Percentiles rank a stretch among this genome's conserved stretches.
These are phyloP conservation scores for Lachnellula arida DNA, from an alignment of 2,329 filamentous ascomycete genomes.

Conservation along the genomic window DNA sequence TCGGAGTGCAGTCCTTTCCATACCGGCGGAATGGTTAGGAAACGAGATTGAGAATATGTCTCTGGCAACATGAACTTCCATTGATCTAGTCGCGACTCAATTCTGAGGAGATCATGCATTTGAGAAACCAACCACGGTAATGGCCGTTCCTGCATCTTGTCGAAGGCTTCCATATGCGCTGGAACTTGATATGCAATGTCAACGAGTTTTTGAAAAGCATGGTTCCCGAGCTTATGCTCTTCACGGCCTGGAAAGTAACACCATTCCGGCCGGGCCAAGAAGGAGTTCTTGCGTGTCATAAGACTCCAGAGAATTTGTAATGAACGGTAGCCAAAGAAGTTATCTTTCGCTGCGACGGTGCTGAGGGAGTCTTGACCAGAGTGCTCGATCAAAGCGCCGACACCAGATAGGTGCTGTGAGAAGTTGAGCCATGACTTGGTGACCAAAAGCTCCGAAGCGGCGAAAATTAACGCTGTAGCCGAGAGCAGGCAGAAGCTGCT, in stretches of 20 bases:
- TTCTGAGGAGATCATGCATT: slow-evolving; percentile 6
- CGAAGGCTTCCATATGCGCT: slow-evolving; percentile 12
- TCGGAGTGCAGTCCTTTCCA: slow-evolving; percentile 10
- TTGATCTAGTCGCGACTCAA: slow-evolving; percentile 6
- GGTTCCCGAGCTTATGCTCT: neutral
- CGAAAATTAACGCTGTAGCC: slow-evolving; percentile 12
- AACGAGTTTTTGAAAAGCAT: slow-evolving; percentile 5
- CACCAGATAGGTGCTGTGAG: slow-evolving; percentile 13
- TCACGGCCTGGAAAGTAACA: slow-evolving; percentile 10
- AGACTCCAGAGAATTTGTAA: slow-evolving; percentile 9
- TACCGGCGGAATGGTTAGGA: neutral
- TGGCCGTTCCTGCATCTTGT: neutral
- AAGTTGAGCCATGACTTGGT: slow-evolving; percentile 17
- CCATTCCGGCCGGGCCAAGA: slow-evolving; percentile 11
- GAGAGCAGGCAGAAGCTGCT: slow-evolving; percentile 6
- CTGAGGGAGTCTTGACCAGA: slow-evolving; percentile 5
- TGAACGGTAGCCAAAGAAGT: slow-evolving; percentile 12
- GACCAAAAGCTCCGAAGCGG: slow-evolving; percentile 13
- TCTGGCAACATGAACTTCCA: slow-evolving; percentile 10
- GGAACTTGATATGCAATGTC: slow-evolving; percentile 15
- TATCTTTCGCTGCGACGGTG: neutral
- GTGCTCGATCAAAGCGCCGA: slow-evolving; percentile 17
- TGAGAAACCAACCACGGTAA: neutral
- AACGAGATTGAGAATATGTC: slow-evolving; percentile 3
- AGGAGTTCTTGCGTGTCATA: slow-evolving; percentile 4